Percentiles rank a stretch among this genome's conserved stretches.
Conservation (phyloP, 2,329 filamentous ascomycete species). For the Lachnellula occidentalis region DNA sequence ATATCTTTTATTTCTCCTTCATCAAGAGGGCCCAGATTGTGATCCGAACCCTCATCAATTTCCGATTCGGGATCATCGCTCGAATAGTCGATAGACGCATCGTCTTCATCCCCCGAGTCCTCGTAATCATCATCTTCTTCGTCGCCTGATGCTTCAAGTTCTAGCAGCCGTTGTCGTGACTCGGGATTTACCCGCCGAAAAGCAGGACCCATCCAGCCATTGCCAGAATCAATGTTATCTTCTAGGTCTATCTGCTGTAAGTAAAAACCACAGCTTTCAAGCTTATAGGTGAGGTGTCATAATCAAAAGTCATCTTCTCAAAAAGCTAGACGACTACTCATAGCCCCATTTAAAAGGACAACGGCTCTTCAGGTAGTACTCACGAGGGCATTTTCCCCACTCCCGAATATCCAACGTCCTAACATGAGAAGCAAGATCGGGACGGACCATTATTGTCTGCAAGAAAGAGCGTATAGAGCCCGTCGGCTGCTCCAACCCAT, state of each 20-base stretch:
- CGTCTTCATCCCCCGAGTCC: not conserved
- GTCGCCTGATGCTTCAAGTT: not conserved
- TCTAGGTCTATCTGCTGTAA: constrained; percentile 4
- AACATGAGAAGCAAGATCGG: constrained; percentile 10
- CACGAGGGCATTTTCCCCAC: constrained; percentile 5
- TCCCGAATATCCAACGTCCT: constrained; percentile 13
- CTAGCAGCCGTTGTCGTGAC: not conserved
- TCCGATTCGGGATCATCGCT: not conserved
- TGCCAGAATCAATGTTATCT: constrained; percentile 3
- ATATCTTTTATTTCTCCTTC: not conserved
- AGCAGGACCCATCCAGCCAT: too few relatives aligned
- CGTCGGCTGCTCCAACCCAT: constrained; percentile 4
- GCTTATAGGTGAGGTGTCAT: too few relatives aligned
- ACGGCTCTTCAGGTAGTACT: not conserved
- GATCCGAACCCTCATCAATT: not conserved
- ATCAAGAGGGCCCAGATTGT: not conserved
- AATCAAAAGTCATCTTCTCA: not conserved
- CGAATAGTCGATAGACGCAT: not conserved
- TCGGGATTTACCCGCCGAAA: not conserved
- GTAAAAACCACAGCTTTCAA: not conserved
- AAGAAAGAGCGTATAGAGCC: constrained; percentile 5
- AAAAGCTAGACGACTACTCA: not conserved
- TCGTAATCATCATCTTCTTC: constrained; percentile 3
- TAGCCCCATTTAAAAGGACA: not conserved
- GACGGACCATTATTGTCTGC: constrained; percentile 8